Base-by-base conservation (phyloP, 129 eudicot species). In the Logfia minima region DNA sequence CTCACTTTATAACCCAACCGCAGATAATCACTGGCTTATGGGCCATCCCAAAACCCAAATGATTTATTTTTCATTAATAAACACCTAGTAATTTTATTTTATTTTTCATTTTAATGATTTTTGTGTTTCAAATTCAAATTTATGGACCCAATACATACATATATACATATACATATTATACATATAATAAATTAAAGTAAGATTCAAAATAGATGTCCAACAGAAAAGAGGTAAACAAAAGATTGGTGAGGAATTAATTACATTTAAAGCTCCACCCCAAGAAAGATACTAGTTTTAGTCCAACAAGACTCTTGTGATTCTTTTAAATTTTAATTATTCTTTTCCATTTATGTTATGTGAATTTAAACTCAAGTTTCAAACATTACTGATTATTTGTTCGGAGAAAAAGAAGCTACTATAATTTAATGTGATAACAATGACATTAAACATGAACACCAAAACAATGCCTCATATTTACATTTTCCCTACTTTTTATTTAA, bases 241-340 rank as follows among this genome's bases (percentile, higher is more conserved):
- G 84, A 80, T 76, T 82, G 82, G 85, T 82, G 68, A 74, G 76
- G 79, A 66, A 72, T 77, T 63, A 82, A 82, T 78, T 77, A 72
- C 86, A 83, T 83, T 83, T 83, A 83, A 73, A 71, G 83, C 79
- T 45, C 80, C 72, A 72, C 86, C 55, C n/a, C 55, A 66, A 45
- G 63, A 79, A 66, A 74, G 75, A 43, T 75, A 68, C 84, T 68
- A 59, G 31, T 35, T 81, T 81, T 35, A 83, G 72, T 48, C 83
- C 59, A 77, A 48, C 86, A 82, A 65, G 79, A 48, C 76, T 68
- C 86, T 71, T 78, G 86, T 83, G 86, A 83, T 35, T 52, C 79
- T 34, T 66, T 78, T 73, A n/a, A 82, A 31, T 80, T 75, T 55
- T 53, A 35, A 35, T 65, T 56, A 17, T 17, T 23, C 8, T 28